Base-by-base conservation (phyloP, 2,329 filamentous ascomycete genomes). In the Aurifilum marmelostoma region DNA sequence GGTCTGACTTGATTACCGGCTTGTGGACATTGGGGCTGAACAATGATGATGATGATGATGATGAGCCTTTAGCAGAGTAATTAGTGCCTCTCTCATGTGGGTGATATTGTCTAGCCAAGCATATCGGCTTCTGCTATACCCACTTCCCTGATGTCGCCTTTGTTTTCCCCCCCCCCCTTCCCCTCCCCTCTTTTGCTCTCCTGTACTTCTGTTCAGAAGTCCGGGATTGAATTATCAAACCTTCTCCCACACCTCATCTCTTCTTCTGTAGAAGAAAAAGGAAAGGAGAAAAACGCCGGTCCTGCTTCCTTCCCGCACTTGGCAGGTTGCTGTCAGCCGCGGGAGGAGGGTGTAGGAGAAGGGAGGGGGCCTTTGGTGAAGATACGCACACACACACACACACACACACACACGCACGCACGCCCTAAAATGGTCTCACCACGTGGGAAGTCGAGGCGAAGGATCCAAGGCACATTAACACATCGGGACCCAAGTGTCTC, bases 261-360 rank as follows among this genome's bases (percentile, higher is more conserved):
- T n/a, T n/a, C n/a, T n/a, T n/a, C n/a, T n/a, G n/a, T n/a, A n/a
- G 7, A 21, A 43, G 16, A 43, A 43, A 43, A 16, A 43, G 16
- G 21, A 7, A n/a, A 47, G 9, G 2, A 47, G 5, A 47, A 52
- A n/a, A 56, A 16, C n/a, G 64, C 64, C 54, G 63, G 52, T 60
- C 34, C 24, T 60, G 29, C 34, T 32, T 63, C 67, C 63, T 63
- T 69, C 63, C 67, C 67, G 63, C 58, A 56, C 67, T 63, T 41
- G 63, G 63, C 67, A 69, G 63, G 61, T 63, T 18, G 52, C 52
- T 39, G 50, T 63, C 63, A 63, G 58, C 41, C 21, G 34, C 47
- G 34, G 34, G 34, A 11, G 63, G 58, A 32, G 43, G 29, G n/a
- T 8, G 41, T 2, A 6, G 39, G 18, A 18, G n/a, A 32, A 58